Conservation (phyloP, 2,329 filamentous ascomycete genomes). For the Fusarium nelsonii region DNA sequence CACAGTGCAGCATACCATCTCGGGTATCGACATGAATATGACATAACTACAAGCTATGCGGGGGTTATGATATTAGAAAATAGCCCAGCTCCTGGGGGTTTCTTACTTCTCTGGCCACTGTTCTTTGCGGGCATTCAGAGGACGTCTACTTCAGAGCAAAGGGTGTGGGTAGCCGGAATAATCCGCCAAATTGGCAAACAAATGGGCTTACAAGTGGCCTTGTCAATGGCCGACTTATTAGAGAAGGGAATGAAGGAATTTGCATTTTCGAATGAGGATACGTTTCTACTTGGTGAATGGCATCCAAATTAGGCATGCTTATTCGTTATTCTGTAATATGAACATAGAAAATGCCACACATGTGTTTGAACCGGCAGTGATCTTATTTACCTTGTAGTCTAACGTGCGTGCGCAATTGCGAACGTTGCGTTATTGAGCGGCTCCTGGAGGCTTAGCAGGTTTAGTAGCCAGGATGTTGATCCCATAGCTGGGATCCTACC, state of each 20-base stretch:
- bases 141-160: constrained; percentile 25
- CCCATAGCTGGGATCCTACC: no score
- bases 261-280: constrained; percentile 38
- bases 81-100: constrained; percentile 24
- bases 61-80: background rate
- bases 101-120: constrained; percentile 36
- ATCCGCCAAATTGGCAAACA: constrained; percentile 31
- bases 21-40: constrained; percentile 8
- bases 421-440: no score
- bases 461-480: no score
- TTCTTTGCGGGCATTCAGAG: constrained; percentile 36
- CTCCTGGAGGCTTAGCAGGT: no score
- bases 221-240: constrained; percentile 37
- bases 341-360: no score
- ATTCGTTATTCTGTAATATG: no score
- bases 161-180: constrained; percentile 27
- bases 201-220: constrained; percentile 39
- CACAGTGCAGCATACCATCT: constrained; percentile 39
- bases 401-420: no score
- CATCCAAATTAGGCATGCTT: constrained; percentile 17
- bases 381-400: no score
- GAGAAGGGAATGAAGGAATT: constrained; percentile 20
- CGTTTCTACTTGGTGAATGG: constrained; percentile 35
- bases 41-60: rapidly evolving
- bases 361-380: no score